A percentile compares a stretch with the other conserved stretches of the same genome.
These are phyloP conservation scores for Cytidiella melzeri DNA, from an alignment of 768 basidiomycete species.

Conservation along the genomic window DNA sequence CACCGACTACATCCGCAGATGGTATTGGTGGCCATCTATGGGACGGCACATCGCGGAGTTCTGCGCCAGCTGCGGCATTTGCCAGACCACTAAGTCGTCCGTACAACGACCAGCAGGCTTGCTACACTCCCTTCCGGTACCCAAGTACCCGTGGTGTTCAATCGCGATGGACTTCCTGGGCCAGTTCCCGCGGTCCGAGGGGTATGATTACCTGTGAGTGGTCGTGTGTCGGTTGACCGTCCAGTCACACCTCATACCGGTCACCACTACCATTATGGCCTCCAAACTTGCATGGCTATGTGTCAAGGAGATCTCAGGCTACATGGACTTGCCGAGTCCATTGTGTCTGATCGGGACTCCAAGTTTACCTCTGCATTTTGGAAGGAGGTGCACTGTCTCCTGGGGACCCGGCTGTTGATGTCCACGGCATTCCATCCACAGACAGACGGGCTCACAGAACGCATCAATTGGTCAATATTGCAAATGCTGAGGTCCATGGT, in stretches of 20 bases:
- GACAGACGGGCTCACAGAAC: constrained; percentile 35
- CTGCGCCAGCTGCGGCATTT: too few species aligned
- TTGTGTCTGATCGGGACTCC: constrained; percentile 25
- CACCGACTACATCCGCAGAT: constrained; percentile 24
- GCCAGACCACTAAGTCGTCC: too few species aligned
- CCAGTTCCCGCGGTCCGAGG: constrained; percentile 23
- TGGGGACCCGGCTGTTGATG: constrained; percentile 28
- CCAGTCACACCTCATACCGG: constrained; percentile 16
- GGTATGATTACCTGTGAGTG: constrained; percentile 23
- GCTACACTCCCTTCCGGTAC: constrained; percentile 23
- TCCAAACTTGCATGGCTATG: constrained; percentile 2
- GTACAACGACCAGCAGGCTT: too few species aligned
- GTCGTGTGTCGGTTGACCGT: constrained; percentile 20
- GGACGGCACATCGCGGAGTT: constrained; percentile 12
- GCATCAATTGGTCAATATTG: constrained; percentile 26
- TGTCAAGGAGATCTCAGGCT: constrained; percentile 2
- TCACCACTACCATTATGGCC: not conserved
- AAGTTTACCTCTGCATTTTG: constrained; percentile 36
- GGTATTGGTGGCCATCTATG: constrained; percentile 32
- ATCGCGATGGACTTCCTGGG: constrained; percentile 38
- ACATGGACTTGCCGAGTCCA: constrained; percentile 8
- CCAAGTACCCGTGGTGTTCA: constrained; percentile 28
- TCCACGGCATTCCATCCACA: constrained; percentile 40
- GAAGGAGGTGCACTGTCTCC: constrained; percentile 4
- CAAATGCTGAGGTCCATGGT: constrained; percentile 28